phyloP scores from a whole-genome alignment of 176 grass and related monocot species.

The Pontederia paniculata region DNA sequence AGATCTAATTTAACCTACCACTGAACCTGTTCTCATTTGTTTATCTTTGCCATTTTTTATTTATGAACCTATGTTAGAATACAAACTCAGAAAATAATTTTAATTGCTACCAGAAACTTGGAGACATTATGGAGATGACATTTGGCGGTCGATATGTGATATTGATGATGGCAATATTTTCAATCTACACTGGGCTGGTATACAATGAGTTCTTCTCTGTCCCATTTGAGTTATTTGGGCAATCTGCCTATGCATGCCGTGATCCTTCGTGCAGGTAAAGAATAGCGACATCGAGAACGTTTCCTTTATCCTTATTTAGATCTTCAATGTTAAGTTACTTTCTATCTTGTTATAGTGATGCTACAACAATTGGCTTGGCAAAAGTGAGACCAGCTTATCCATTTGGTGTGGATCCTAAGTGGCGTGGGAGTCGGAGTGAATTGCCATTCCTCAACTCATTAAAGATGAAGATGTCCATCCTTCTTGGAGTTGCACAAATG shows the following conservation, averaged over 20 bases:
- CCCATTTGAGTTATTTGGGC: constrained; percentile 80
- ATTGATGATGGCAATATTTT: constrained; percentile 88
- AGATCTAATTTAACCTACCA: no score
- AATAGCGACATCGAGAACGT: neutral
- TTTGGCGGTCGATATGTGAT: constrained; percentile 95
- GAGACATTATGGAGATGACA: constrained; percentile 95
- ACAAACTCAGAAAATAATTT: neutral
- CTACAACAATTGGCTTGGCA: constrained; percentile 48
- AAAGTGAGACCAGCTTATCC: constrained; percentile 63
- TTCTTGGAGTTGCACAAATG: constrained; percentile 95
- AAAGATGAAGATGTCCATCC: constrained; percentile 99
- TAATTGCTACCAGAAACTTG: constrained; percentile 62
- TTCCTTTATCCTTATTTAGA: constrained; percentile 3
- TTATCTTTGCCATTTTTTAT: no score
- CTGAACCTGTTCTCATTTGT: no score
- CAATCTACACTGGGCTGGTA: constrained; percentile 89
- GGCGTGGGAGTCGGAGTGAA: constrained; percentile 79
- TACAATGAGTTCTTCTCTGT: constrained; percentile 99
- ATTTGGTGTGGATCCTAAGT: constrained; percentile 86
- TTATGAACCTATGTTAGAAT: no score
- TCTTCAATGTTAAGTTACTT: constrained; percentile 15
- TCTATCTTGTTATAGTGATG: constrained; percentile 39
- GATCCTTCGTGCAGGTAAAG: constrained; percentile 79
- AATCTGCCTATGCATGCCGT: constrained; percentile 78
- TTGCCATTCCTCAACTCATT: constrained; percentile 85